Evolutionary conservation across 208 protist species (phyloP).

Genomic region (Trypanosoma congolense): DNA sequence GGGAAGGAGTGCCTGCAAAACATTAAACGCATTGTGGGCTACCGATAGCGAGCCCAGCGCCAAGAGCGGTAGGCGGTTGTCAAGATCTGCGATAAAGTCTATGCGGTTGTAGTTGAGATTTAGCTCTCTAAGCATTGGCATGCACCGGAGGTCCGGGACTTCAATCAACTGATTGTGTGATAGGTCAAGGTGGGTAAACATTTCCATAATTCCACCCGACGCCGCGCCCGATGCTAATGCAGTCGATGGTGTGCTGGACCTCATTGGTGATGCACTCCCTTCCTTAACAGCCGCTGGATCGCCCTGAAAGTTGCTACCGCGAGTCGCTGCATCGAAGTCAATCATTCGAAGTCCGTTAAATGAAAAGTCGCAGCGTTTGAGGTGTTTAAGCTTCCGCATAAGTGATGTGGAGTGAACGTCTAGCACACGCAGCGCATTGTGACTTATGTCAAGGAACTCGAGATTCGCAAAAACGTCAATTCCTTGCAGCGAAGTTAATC

Average conservation of each 20-base stretch:
- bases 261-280: not conserved
- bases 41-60: conserved; percentile 47
- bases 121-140: conserved; percentile 55
- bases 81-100: conserved; percentile 52
- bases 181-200: conserved; percentile 52
- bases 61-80: conserved; percentile 51
- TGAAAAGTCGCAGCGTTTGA: conserved; percentile 58
- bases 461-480: conserved; percentile 57
- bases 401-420: conserved; percentile 48
- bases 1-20: conserved; percentile 33
- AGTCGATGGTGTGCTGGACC: not conserved
- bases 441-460: conserved; percentile 68
- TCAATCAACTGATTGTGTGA: conserved; percentile 78
- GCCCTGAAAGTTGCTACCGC: not conserved
- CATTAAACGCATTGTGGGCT: conserved; percentile 38
- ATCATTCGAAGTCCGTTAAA: conserved; percentile 58
- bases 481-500: conserved; percentile 46
- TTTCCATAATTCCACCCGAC: conserved; percentile 6
- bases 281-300: not conserved
- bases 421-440: conserved; percentile 63
- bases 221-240: not conserved
- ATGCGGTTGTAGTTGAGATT: conserved; percentile 72
- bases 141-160: conserved; percentile 66
- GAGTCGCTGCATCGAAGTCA: conserved; percentile 29
- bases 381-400: conserved; percentile 37